A percentile compares a stretch with the other conserved stretches of the same genome.
Conservation (phyloP, 352 stramenopile genomes). For the Phytopythium montanum region DNA sequence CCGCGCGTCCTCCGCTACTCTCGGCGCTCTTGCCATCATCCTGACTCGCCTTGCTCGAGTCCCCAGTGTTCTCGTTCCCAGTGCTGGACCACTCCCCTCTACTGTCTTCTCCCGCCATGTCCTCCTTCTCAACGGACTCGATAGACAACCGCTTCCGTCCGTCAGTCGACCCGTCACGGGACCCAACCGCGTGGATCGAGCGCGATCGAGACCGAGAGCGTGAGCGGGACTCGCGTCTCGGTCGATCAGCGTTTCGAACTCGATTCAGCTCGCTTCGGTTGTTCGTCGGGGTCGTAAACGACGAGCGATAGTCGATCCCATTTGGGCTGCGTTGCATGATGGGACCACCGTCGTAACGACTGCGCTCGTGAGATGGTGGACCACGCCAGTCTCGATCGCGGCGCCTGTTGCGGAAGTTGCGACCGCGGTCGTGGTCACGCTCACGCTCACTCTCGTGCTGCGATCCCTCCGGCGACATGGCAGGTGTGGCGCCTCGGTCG, state of each 20-base stretch:
- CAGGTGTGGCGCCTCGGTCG: conserved; percentile 16
- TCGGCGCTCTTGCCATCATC: background rate
- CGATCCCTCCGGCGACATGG: background rate
- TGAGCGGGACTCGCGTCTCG: background rate
- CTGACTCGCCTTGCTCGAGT: background rate
- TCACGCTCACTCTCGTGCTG: conserved; percentile 1
- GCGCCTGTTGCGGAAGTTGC: background rate
- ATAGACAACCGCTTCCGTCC: background rate
- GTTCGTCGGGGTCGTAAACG: conserved; percentile 3
- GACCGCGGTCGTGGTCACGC: background rate
- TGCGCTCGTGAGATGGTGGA: background rate
- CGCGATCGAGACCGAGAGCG: conserved; percentile 4
- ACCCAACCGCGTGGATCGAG: background rate
- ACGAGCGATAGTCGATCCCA: conserved; percentile 1
- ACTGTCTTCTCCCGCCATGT: background rate
- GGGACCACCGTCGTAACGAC: background rate
- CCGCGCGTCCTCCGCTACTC: background rate
- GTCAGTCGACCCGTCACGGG: background rate
- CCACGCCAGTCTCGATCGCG: background rate
- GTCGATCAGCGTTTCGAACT: background rate
- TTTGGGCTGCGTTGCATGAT: conserved; percentile 7
- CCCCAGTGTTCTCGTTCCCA: background rate
- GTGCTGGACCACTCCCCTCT: background rate
- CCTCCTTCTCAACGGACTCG: background rate
- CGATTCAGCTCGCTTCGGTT: background rate